phyloP scores from a whole-genome alignment of 257 asterid species.

The Petunia secreta region DNA sequence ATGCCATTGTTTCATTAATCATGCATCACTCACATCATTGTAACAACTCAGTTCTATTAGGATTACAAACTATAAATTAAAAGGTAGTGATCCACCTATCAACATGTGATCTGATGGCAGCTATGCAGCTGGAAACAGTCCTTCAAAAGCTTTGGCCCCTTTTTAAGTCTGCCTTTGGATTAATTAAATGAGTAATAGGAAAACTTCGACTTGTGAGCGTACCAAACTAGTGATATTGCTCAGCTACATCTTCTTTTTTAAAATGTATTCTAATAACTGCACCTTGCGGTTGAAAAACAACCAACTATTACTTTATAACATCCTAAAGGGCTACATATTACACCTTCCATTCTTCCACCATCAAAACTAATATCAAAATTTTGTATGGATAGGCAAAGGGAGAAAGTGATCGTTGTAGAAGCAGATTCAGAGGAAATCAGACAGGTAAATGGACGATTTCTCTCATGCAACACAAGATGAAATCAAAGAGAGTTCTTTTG shows the following conservation, averaged over 20 bases:
- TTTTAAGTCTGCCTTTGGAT: not conserved
- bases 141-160: conserved; percentile 7
- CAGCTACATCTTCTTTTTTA: not conserved
- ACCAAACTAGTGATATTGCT: not conserved
- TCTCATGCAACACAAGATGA: conserved; percentile 9
- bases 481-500: not conserved
- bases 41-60: conserved; percentile 1
- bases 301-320: not conserved
- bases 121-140: not conserved
- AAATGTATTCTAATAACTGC: not conserved
- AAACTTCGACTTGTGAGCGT: not conserved
- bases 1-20: not conserved
- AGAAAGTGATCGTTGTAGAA: not conserved
- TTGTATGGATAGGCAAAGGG: conserved; percentile 3
- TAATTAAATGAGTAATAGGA: not conserved
- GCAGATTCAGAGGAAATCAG: conserved; percentile 18
- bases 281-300: not conserved
- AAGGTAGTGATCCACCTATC: conserved; percentile 20
- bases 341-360: conserved; percentile 11
- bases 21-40: conserved; percentile 16
- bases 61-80: conserved; percentile 2
- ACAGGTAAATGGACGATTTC: conserved; percentile 4
- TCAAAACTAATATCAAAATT: not conserved
- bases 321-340: not conserved
- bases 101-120: conserved; percentile 19